Evolutionary conservation across 2,329 filamentous ascomycete species (phyloP).

Genomic region (Colletotrichum magnum): DNA sequence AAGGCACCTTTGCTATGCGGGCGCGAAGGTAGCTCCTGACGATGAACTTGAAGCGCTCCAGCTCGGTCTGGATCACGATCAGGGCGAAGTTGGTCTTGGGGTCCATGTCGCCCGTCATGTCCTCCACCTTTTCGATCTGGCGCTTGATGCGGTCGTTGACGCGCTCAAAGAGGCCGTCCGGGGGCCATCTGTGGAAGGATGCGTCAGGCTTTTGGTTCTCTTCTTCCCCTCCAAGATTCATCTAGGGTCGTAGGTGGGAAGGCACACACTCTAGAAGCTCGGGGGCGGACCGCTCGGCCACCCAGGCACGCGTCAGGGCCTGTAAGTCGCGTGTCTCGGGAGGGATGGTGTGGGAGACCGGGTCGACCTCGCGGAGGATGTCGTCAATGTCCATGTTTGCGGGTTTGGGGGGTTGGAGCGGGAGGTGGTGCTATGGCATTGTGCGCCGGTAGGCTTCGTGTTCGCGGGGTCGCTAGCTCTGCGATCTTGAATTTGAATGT

Average conservation of each 20-base stretch:
- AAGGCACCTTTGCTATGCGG: conserved; percentile 83
- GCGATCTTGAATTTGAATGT: neutral
- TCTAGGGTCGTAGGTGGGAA: neutral
- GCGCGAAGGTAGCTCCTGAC: conserved; percentile 86
- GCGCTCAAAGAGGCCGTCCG: conserved; percentile 83
- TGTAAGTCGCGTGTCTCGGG: conserved; percentile 83
- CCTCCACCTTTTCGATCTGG: conserved; percentile 80
- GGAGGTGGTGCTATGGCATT: conserved; percentile 26
- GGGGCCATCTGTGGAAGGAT: conserved; percentile 69
- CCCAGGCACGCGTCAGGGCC: conserved; percentile 90
- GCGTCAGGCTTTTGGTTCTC: neutral
- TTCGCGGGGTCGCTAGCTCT: neutral
- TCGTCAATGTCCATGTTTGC: conserved; percentile 82
- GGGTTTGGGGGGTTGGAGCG: neutral
- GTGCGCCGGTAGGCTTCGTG: neutral
- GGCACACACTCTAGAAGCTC: conserved; percentile 83
- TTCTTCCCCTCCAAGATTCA: too few relatives aligned
- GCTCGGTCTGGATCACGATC: conserved; percentile 95
- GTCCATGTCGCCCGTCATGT: conserved; percentile 87
- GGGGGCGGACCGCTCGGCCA: conserved; percentile 90
- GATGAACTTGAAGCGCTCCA: conserved; percentile 94
- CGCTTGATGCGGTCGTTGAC: conserved; percentile 79
- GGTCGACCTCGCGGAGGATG: conserved; percentile 82
- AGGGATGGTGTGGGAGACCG: conserved; percentile 66
- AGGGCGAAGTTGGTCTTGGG: conserved; percentile 92